Evolutionary conservation across 2,329 filamentous ascomycete genomes (phyloP).

Genomic region (Nemania sp.): DNA sequence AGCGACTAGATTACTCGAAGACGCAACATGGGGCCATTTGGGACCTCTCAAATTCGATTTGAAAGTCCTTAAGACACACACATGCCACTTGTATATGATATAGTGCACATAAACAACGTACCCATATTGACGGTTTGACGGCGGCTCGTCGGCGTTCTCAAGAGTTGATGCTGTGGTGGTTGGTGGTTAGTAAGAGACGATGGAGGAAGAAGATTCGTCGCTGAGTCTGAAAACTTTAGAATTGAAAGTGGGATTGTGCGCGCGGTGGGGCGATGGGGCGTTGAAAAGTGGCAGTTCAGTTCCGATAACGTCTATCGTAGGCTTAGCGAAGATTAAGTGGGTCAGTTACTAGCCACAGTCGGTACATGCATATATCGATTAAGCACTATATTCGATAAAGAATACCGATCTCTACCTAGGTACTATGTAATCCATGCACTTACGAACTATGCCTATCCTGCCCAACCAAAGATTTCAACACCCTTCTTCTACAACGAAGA

Average conservation of each 20-base stretch:
- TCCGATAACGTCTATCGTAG: conserved; percentile 37
- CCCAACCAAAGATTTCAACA: no score
- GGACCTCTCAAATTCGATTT: no score
- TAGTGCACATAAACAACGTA: conserved; percentile 64
- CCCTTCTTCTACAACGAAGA: no score
- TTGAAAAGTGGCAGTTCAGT: conserved; percentile 62
- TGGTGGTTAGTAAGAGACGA: conserved; percentile 50
- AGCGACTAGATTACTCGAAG: conserved; percentile 31
- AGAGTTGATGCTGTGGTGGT: conserved; percentile 56
- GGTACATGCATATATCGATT: neutral
- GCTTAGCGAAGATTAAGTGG: neutral
- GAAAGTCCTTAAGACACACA: conserved; percentile 28
- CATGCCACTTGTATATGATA: conserved; percentile 40
- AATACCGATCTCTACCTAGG: no score
- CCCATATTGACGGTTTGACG: conserved; percentile 72
- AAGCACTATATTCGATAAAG: no score
- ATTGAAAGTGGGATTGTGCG: conserved; percentile 47
- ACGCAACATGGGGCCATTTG: conserved; percentile 37
- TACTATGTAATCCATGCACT: no score
- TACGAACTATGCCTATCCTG: neutral
- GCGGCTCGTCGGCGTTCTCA: conserved; percentile 52
- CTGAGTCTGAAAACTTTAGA: conserved; percentile 33
- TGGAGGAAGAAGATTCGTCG: conserved; percentile 39
- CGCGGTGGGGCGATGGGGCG: conserved; percentile 52
- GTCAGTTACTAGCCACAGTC: neutral